Conservation (phyloP, 305 asterid species). For the Lippia alba region DNA sequence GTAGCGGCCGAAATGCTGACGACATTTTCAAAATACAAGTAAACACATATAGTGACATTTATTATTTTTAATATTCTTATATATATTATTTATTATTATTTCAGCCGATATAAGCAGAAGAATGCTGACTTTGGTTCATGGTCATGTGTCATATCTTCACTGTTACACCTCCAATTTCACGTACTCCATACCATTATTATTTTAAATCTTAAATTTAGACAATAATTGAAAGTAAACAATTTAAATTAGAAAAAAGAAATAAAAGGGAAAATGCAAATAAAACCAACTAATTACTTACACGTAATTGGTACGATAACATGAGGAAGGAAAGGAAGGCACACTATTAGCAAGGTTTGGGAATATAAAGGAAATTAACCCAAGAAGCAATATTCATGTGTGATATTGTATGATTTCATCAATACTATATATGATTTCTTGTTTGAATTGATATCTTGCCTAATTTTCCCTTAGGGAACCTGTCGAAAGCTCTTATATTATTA, state of each 20-base stretch:
- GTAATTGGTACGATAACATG: no score
- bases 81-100: not conserved
- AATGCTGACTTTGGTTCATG: not conserved
- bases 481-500: no score
- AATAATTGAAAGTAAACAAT: not conserved
- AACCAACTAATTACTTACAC: not conserved
- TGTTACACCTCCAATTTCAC: not conserved
- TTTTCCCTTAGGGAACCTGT: no score
- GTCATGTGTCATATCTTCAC: not conserved
- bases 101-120: conserved; percentile 4
- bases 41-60: conserved; percentile 9
- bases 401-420: no score
- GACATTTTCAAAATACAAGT: conserved; percentile 16
- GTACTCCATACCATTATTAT: not conserved
- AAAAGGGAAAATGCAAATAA: no score
- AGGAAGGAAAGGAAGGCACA: no score
- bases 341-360: no score
- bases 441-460: no score
- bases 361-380: no score
- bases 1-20: conserved; percentile 11
- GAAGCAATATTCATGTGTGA: no score
- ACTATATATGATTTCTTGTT: no score
- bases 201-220: not conserved
- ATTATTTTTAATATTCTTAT: not conserved
- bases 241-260: no score